These are phyloP conservation scores for Trapa bicornis DNA, from an alignment of 345 rosid genomes.

Conservation along the genomic window DNA sequence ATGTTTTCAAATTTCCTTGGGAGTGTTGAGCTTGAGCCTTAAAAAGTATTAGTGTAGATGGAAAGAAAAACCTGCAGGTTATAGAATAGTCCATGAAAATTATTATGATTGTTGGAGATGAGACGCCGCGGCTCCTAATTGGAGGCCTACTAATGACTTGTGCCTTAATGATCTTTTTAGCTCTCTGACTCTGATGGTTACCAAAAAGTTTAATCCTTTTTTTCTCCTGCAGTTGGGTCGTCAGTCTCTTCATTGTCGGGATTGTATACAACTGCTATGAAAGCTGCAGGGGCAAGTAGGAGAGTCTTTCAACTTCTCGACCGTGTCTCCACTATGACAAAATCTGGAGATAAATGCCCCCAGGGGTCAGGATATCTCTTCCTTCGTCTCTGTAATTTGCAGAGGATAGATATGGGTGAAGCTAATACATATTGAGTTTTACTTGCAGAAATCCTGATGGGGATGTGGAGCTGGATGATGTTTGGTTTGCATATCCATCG, in stretches of 20 bases:
- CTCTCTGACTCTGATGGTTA: neutral
- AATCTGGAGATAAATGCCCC: slow-evolving; percentile 68
- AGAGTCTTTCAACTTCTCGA: slow-evolving; percentile 86
- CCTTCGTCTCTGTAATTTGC: neutral
- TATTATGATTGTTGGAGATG: neutral
- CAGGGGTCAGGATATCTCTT: slow-evolving; percentile 34
- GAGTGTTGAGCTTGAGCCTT: neutral
- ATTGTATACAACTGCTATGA: slow-evolving; percentile 78
- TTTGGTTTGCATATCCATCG: slow-evolving; percentile 97
- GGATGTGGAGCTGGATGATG: slow-evolving; percentile 73
- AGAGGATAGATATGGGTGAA: neutral
- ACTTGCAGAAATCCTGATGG: slow-evolving; percentile 68
- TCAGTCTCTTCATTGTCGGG: slow-evolving; percentile 78
- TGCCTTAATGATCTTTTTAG: neutral
- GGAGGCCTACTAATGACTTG: neutral
- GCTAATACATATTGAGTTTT: neutral
- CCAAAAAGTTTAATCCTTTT: neutral
- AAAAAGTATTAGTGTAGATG: neutral
- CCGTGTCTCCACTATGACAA: slow-evolving; percentile 72
- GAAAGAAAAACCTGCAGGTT: neutral
- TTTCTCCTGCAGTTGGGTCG: slow-evolving; percentile 58
- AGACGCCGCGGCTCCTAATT: neutral
- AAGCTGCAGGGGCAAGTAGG: slow-evolving; percentile 97
- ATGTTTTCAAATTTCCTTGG: neutral
- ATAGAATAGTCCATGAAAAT: neutral